Evolutionary conservation across 805 yeast species (phyloP).

Genomic region (Wickerhamiella alocasiicola): DNA sequence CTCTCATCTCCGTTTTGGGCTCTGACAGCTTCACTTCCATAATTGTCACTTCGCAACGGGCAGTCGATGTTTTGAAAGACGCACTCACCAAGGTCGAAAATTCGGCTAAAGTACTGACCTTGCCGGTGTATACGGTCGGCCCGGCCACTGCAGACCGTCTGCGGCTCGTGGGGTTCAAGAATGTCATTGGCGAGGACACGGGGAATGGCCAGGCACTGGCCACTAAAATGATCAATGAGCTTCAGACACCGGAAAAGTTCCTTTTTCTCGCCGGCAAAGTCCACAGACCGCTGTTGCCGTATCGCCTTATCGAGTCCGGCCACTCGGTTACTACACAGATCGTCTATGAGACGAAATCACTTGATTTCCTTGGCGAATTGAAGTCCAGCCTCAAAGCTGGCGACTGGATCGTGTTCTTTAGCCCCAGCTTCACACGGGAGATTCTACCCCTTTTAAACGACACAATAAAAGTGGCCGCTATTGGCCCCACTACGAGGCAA

Average conservation of each 20-base stretch:
- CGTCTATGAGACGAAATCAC: conserved; percentile 53
- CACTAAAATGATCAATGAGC: conserved; percentile 37
- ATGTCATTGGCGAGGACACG: conserved; percentile 59
- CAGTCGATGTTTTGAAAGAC: conserved; percentile 61
- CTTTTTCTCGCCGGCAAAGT: conserved; percentile 79
- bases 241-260: conserved; percentile 16
- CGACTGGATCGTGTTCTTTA: conserved; percentile 74
- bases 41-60: conserved; percentile 81
- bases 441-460: neutral
- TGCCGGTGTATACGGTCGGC: conserved; percentile 73
- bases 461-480: conserved; percentile 45
- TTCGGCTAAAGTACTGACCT: conserved; percentile 17
- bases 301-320: conserved; percentile 34
- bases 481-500: conserved; percentile 80
- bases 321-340: conserved; percentile 44
- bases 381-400: conserved; percentile 15
- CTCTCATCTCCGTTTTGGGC: conserved; percentile 36
- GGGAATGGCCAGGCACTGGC: conserved; percentile 73
- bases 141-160: conserved; percentile 68
- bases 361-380: conserved; percentile 35
- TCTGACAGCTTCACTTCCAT: conserved; percentile 38
- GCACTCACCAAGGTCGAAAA: conserved; percentile 22
- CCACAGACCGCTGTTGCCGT: conserved; percentile 71
- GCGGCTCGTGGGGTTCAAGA: conserved; percentile 46
- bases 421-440: conserved; percentile 72